Percentiles rank a stretch among this genome's conserved stretches.
These are phyloP conservation scores for Metarhizium guizhouense DNA, from an alignment of 2,329 filamentous ascomycete genomes.

Conservation along the genomic window DNA sequence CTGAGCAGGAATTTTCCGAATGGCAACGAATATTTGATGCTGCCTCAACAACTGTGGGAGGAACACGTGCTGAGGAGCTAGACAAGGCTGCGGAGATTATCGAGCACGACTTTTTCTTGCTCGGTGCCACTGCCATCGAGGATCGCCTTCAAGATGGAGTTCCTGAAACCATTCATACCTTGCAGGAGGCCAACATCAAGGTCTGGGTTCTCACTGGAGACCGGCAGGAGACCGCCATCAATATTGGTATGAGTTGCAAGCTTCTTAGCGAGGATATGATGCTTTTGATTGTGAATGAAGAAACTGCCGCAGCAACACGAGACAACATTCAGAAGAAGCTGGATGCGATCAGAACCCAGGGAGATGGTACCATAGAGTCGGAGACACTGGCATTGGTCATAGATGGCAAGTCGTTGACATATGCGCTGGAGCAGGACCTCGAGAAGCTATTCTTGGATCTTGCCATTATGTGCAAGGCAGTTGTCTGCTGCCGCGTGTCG, in stretches of 20 bases:
- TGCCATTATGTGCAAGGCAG: slow-evolving; percentile 90
- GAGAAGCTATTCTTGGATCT: slow-evolving; percentile 91
- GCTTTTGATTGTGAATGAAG: slow-evolving; percentile 91
- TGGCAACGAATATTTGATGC: slow-evolving; percentile 84
- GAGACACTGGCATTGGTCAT: slow-evolving; percentile 89
- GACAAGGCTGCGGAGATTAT: slow-evolving; percentile 97
- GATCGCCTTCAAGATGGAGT: slow-evolving; percentile 95
- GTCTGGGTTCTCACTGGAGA: slow-evolving; percentile 98
- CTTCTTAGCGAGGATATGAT: slow-evolving; percentile 99
- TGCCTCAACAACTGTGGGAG: slow-evolving; percentile 81
- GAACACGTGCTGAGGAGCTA: slow-evolving; percentile 86
- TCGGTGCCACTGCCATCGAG: slow-evolving; percentile 95
- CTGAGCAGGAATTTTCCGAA: slow-evolving; percentile 79
- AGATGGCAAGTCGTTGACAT: slow-evolving; percentile 92
- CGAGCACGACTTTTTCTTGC: slow-evolving; percentile 80
- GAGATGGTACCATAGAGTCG: slow-evolving; percentile 64
- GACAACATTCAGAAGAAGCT: slow-evolving; percentile 92
- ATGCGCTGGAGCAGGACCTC: slow-evolving; percentile 82
- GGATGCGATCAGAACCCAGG: slow-evolving; percentile 79
- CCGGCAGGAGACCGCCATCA: slow-evolving; percentile 97
- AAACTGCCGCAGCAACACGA: slow-evolving; percentile 65
- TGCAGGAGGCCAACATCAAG: slow-evolving; percentile 96
- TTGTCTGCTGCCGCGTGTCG: slow-evolving; percentile 95
- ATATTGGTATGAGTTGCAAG: slow-evolving; percentile 99
- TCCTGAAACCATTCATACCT: slow-evolving; percentile 92